Evolutionary conservation across 2,329 filamentous ascomycete species (phyloP).

Genomic region (Delphinella strobiligena): DNA sequence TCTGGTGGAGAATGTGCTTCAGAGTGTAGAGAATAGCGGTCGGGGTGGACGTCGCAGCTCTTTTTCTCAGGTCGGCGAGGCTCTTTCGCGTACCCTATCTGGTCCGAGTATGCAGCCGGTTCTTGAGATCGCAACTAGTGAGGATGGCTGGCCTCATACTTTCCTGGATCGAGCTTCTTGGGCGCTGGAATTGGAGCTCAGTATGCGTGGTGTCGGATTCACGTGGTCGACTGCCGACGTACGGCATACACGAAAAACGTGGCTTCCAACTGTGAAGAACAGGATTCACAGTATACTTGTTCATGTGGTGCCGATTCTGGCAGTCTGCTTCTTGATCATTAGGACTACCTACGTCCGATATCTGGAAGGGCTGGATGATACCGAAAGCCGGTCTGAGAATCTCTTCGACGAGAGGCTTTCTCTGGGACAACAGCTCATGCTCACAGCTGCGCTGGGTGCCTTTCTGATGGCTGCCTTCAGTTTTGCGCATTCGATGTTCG

Average conservation of each 20-base stretch:
- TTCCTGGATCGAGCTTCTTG: constrained; percentile 29
- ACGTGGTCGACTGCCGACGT: constrained; percentile 35
- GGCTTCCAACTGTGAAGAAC: constrained; percentile 28
- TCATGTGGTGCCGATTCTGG: constrained; percentile 26
- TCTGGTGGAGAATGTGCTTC: background rate
- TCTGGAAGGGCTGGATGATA: constrained; percentile 9
- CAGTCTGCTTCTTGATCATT: constrained; percentile 24
- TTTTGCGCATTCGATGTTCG: constrained; percentile 29
- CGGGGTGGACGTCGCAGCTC: constrained; percentile 7
- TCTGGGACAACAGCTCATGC: constrained; percentile 21
- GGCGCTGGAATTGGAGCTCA: constrained; percentile 32
- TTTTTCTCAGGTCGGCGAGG: constrained; percentile 2
- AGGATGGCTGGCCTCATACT: constrained; percentile 27
- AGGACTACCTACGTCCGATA: constrained; percentile 21
- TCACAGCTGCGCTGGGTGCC: constrained; percentile 29
- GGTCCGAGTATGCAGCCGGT: constrained; percentile 16
- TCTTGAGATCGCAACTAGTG: constrained; percentile 26
- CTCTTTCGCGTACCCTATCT: constrained; percentile 8
- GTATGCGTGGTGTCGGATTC: constrained; percentile 33
- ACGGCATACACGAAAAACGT: constrained; percentile 29
- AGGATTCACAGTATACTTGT: constrained; percentile 28
- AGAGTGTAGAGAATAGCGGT: constrained; percentile 1
- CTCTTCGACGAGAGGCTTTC: constrained; percentile 24
- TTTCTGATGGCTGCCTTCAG: constrained; percentile 34
- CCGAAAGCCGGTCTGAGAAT: background rate